Base-by-base conservation (phyloP, 2,329 filamentous ascomycete genomes). In the Paracamarosporium sp. region DNA sequence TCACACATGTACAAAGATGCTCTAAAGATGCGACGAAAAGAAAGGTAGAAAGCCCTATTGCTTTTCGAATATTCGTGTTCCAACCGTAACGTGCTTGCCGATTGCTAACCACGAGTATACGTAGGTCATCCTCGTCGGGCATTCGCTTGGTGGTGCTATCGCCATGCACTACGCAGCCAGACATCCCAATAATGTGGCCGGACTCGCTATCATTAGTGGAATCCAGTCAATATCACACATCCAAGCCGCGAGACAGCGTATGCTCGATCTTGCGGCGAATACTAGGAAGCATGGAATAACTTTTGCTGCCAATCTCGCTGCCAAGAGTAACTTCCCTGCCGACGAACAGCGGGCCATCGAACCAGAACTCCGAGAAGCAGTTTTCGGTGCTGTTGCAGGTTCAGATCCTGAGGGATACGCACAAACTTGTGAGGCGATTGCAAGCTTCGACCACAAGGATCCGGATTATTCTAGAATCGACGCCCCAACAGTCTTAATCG, bases 361-460 rank as follows among this genome's bases (percentile, higher is more conserved):
- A n/a, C 25, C 45, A 28, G n/a, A 24, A 20, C 27, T 55, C 6
- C 50, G 52, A 43, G 36, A 54, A 28, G 52, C 40, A 15, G 55
- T 61, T 1, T 36, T 30, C n/a, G n/a, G 28, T 1, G 45, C 43
- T 1, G 59, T 62, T 11, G 27, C 41, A 8, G 45, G 46, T 33
- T 50, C 59, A 0, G 40, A 57, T 9, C 38, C 56, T 1, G 59
- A 59, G 20, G 59, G 33, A 7, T 61, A 61, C 44, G 56, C 59
- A 22, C 44, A 50, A 22, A 61, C 56, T 5, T 61, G 56, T 17
- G 59, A 59, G 41, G 59, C 59, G 25, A 36, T 61, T 30, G 59
- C 52, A 0, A 33, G 27, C 20, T 17, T 27, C 22, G 46, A 56
- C 12, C 59, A 61, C 22, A 52, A 50, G 15, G 59, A 59, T 5